Conservation (phyloP, 495 filamentous ascomycete species). For the Podospora appendiculata region DNA sequence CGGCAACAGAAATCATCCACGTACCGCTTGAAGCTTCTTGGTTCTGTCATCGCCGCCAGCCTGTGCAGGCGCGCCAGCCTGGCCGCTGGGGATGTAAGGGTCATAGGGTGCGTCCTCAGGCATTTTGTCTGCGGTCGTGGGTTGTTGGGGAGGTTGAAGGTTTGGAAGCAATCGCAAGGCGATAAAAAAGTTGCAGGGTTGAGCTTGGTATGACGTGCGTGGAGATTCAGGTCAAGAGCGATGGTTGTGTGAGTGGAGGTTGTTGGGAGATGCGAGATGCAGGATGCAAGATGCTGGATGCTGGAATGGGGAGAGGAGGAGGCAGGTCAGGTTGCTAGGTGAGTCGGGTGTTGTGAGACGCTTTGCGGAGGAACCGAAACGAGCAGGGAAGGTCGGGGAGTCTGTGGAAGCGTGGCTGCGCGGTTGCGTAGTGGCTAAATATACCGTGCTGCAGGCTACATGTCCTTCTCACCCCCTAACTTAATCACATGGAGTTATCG, state of each 20-base stretch:
- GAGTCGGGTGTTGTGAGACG: constrained; percentile 13
- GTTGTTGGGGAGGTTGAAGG: background rate
- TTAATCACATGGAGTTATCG: background rate
- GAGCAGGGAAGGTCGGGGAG: constrained; percentile 16
- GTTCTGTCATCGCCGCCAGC: constrained; percentile 39
- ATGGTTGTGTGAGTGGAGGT: constrained; percentile 8
- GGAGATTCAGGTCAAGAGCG: constrained; percentile 2
- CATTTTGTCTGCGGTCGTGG: constrained; percentile 35
- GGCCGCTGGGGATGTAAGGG: constrained; percentile 76
- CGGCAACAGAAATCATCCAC: constrained; percentile 28
- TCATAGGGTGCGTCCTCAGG: constrained; percentile 78
- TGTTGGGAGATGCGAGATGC: constrained; percentile 7
- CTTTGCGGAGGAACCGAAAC: constrained; percentile 21
- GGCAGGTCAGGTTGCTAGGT: constrained; percentile 12
- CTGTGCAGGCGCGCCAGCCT: constrained; percentile 24
- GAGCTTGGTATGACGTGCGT: background rate
- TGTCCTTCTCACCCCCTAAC: background rate
- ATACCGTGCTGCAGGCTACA: background rate
- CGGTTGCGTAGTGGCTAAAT: constrained; percentile 13
- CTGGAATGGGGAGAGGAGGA: constrained; percentile 12
- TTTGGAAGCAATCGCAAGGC: background rate
- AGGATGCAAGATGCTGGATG: background rate
- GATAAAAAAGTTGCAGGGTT: background rate
- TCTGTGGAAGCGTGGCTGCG: background rate
- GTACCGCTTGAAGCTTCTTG: constrained; percentile 71